Conservation (phyloP, 1,284 basidiomycete species). For the Rhodotorula mucilaginosa region DNA sequence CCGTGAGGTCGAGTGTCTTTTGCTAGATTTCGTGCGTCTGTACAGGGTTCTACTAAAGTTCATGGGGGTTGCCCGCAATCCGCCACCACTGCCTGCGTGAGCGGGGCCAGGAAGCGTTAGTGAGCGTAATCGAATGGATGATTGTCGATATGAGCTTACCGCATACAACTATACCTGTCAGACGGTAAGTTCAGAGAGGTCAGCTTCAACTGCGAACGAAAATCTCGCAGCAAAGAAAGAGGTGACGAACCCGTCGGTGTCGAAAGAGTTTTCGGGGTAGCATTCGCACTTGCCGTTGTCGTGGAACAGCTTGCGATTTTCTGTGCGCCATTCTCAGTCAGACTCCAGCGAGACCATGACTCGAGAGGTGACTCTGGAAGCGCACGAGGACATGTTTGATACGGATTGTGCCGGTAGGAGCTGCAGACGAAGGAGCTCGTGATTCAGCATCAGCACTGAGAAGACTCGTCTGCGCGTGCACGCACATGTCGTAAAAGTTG, state of each 20-base stretch:
- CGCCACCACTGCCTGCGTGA: constrained; percentile 7
- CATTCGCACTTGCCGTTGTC: constrained; percentile 56
- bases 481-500: constrained; percentile 62
- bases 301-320: constrained; percentile 46
- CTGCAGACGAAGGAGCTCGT: neutral
- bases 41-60: neutral
- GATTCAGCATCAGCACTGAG: neutral
- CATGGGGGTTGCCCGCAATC: constrained; percentile 1
- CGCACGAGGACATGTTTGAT: constrained; percentile 6
- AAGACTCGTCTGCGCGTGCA: constrained; percentile 46
- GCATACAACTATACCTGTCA: neutral
- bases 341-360: neutral
- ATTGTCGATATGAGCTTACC: neutral
- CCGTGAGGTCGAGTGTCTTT: neutral
- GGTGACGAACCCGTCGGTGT: constrained; percentile 17
- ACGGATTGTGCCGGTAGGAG: constrained; percentile 17
- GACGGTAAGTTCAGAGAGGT: neutral
- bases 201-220: neutral
- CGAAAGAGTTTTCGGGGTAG: constrained; percentile 39
- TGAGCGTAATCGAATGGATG: neutral
- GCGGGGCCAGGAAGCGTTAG: neutral
- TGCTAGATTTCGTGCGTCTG: neutral
- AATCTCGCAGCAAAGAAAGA: neutral
- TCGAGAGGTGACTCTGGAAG: neutral
- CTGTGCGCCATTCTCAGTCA: neutral